Conservation (phyloP, 2,329 filamentous ascomycete genomes). For the Nothophaeocryptopus gaeumannii region DNA sequence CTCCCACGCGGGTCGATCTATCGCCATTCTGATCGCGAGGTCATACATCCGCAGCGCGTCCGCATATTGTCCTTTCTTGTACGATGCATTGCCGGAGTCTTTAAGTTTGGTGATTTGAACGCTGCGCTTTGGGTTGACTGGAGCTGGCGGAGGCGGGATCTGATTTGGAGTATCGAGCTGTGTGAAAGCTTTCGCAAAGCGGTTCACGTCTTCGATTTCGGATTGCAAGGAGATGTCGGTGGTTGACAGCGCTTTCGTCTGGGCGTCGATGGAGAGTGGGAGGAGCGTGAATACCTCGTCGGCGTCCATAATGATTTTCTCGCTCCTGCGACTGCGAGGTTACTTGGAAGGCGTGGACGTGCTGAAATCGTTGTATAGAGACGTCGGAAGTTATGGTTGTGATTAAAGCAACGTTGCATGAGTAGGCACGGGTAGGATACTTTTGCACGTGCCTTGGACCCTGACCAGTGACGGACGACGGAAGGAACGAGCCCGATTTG, state of each 20-base stretch:
- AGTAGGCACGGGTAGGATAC: no score
- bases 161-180: constrained; percentile 57
- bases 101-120: constrained; percentile 87
- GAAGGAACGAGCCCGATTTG: no score
- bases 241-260: constrained; percentile 68
- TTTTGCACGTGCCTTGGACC: no score
- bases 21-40: constrained; percentile 86
- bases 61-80: constrained; percentile 70
- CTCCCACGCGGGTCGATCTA: constrained; percentile 81
- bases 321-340: no score
- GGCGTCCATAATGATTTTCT: constrained; percentile 7
- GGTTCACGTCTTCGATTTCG: constrained; percentile 69
- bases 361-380: no score
- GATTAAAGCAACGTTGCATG: no score
- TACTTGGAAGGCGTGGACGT: not conserved
- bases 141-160: constrained; percentile 80
- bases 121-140: constrained; percentile 87
- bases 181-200: constrained; percentile 72
- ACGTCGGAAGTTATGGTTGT: no score
- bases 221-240: constrained; percentile 40
- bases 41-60: constrained; percentile 80
- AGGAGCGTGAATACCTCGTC: constrained; percentile 21
- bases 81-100: constrained; percentile 78
- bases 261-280: constrained; percentile 70
- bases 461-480: no score